Base-by-base conservation (phyloP, 1,139 yeast genomes). In the Debaryomyces singareniensis region DNA sequence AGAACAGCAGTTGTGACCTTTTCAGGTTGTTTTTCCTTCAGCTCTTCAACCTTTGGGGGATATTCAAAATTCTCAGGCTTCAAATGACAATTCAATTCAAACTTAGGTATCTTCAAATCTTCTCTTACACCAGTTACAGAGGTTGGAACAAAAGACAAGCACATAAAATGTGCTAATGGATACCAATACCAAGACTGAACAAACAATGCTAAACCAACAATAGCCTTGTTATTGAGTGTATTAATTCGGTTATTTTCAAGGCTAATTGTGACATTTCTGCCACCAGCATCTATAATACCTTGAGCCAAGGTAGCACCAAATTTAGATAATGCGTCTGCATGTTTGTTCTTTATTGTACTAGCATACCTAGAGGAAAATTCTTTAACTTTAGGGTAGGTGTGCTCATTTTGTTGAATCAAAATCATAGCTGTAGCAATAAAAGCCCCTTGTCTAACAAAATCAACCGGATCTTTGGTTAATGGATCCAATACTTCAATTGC, bases 271-370 rank as follows among this genome's bases (percentile, higher is more conserved):
- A 85, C 95, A 49, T 93, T 91, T 54, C 98, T 78, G 13, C 99
- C 99, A 60, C 98, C 97, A 10, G 98, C 98, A 61, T 91, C 97
- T 54, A 93, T 80, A 43, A 91, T 91, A 56, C 99, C 98, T 62
- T 89, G 97, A 9, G 96, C 91, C 32, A 93, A 66, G 13, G 96
- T 86, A 24, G 98, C 97, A 52, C 99, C 99, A 58, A 89, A 91
- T 60, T 87, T 89, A 26, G 97, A 96, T 59, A 93, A 73, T 5
- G 96, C 95, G 59, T 91, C 98, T 59, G 89, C 96, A 46, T 86
- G 95, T 59, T 91, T 93, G 48, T 81, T 84, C 27, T 80, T 68
- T 36, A 89, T 74, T 11, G 87, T 81, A 39, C 75, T 78, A 29
- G 89, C 81, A 45, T 83, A 78, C 31, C 72, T 71, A 47, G 83